A percentile compares a stretch with the other conserved stretches of the same genome.
phyloP scores from a whole-genome alignment of 2,329 filamentous ascomycete species.

The Nothopassalora personata region DNA sequence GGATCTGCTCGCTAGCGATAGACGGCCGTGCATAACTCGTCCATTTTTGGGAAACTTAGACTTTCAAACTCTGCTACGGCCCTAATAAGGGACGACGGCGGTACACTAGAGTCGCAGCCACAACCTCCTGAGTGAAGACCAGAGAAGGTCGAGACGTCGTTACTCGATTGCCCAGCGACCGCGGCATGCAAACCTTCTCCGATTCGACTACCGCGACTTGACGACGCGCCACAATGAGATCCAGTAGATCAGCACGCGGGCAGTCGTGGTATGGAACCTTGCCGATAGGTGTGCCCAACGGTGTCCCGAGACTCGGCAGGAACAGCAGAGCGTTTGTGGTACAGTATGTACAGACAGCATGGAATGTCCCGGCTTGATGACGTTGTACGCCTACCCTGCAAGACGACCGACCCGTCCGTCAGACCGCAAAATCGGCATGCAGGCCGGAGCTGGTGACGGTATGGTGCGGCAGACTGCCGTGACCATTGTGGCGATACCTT shows the following conservation, averaged over 20 bases:
- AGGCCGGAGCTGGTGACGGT: neutral
- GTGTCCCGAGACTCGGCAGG: slow-evolving; percentile 5
- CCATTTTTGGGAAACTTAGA: slow-evolving; percentile 6
- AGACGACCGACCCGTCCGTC: neutral
- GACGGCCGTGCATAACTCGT: slow-evolving; percentile 10
- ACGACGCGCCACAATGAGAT: slow-evolving; percentile 8
- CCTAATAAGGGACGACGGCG: slow-evolving; percentile 1
- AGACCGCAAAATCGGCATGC: neutral
- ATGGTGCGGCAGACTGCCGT: neutral
- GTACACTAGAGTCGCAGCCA: slow-evolving; percentile 7
- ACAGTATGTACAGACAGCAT: neutral
- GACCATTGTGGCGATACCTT: neutral
- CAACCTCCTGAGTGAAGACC: slow-evolving; percentile 1
- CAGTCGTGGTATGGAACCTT: neutral
- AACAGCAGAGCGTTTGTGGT: neutral
- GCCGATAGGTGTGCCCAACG: slow-evolving; percentile 1
- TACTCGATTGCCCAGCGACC: neutral
- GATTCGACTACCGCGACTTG: slow-evolving; percentile 5
- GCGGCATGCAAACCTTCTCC: slow-evolving; percentile 7
- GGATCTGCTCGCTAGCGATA: slow-evolving; percentile 14
- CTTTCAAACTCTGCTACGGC: neutral
- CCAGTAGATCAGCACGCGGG: neutral
- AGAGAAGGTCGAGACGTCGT: slow-evolving; percentile 1
- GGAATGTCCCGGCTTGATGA: neutral
- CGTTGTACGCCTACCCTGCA: neutral